phyloP scores from a whole-genome alignment of 495 filamentous ascomycete genomes.

The Annulohypoxylon stygium region DNA sequence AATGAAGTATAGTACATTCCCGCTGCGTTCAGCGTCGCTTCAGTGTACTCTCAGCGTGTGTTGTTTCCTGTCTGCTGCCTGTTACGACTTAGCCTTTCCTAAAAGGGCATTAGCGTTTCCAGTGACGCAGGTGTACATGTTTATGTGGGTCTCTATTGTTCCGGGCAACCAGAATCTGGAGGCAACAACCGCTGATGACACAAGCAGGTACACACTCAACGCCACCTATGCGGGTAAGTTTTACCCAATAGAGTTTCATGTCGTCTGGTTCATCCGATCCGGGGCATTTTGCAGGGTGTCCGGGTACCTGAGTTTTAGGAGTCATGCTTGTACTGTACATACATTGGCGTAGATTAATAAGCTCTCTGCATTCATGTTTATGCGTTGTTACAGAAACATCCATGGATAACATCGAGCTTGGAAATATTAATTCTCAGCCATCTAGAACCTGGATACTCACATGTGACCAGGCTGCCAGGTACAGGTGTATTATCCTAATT shows the following conservation, averaged over 20 bases:
- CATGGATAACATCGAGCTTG: too few relatives aligned
- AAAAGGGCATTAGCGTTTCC: conserved; percentile 15
- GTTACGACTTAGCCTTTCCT: conserved; percentile 31
- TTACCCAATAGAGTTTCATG: conserved; percentile 29
- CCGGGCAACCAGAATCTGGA: conserved; percentile 40
- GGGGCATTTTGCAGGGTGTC: conserved; percentile 3
- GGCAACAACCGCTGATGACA: conserved; percentile 47
- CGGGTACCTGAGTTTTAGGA: conserved; percentile 14
- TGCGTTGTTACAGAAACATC: not conserved
- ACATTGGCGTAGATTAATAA: not conserved
- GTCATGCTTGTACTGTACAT: conserved; percentile 36
- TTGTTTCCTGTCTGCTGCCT: conserved; percentile 10
- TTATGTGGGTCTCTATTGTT: conserved; percentile 27
- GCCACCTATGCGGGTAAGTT: conserved; percentile 16
- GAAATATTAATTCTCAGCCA: not conserved
- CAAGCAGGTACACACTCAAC: conserved; percentile 43
- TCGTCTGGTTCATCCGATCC: conserved; percentile 39
- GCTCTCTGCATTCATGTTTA: not conserved
- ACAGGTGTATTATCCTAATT: conserved; percentile 4
- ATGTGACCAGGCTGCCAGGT: not conserved
- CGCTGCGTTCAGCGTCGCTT: not conserved
- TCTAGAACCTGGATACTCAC: not conserved
- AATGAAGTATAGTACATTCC: conserved; percentile 30
- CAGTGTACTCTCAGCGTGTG: conserved; percentile 1
- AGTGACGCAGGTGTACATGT: conserved; percentile 26